Evolutionary conservation across 2,329 filamentous ascomycete genomes (phyloP), one percentile per base, ranked within the genome.

Genomic region (Colletotrichum gloeosporioides): DNA sequence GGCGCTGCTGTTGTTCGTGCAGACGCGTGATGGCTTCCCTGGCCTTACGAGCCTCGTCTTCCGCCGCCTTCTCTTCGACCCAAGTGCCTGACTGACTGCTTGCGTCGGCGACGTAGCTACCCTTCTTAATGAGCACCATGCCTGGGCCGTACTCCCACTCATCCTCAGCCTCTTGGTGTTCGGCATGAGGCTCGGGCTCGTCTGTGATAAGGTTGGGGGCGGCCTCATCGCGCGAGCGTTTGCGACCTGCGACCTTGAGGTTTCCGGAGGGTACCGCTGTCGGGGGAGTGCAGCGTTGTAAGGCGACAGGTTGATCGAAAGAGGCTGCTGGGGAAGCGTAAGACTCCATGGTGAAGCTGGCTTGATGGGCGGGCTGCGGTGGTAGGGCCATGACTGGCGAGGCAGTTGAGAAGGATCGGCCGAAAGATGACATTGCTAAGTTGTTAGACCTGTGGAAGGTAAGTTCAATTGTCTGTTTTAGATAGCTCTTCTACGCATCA

Each of bases 211-310:
- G 91, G 80, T 95, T 94, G 78, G 89, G 86, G 31, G 89, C 89
- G 73, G 94, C 93, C 84, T 96, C 94, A 81, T 95, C 93, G 82
- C 94, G 91, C 77, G 93, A 95, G 79, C 94, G 93, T 86, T 96
- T 96, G 82, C 93, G 92, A 79, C 94, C 93, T 79, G 91, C 91
- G n/a, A 84, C 83, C 57, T 82, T 81, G 53, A 81, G 79, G 63
- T 75, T 79, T 68, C 71, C 69, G 18, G 81, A 78, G 29, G 80
- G 77, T 49, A 81, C 77, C 25, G 82, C 78, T 59, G 67, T 36
- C 15, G 31, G 55, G 18, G 18, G 27, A 22, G 63, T 36, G 55
- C 44, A 69, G 16, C 55, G 68, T 65, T 75, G 72, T 86, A 84
- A 69, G 84, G 84, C 86, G 71, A 86, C 80, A 79, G 87, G 80